Evolutionary conservation across 148 eudicot genomes (phyloP), one percentile per base, ranked within the genome.

Genomic region (Chenopodium quinoa): DNA sequence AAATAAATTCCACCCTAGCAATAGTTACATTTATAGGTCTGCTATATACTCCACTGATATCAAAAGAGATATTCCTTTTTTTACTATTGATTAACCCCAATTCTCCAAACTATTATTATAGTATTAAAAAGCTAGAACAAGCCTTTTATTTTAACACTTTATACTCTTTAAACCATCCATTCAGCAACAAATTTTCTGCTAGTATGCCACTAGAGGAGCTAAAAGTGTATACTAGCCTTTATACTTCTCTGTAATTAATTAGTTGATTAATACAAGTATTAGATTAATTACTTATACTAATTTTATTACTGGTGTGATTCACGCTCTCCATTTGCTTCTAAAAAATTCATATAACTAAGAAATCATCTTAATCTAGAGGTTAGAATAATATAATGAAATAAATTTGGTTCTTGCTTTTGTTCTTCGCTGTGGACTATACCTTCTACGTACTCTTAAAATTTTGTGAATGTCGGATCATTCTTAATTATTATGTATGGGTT

Each of bases 31-130:
- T 25, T 50, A 74, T 74, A 74, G 62, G 63, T 74, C 11, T 52
- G n/a, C 19, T 25, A 74, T 52, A 70, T 22, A 31, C 64, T 79
- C 66, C 75, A 50, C 54, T 52, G 4, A 56, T 56, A 4, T 14
- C 31, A 68, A 79, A 68, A 71, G 50, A 79, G 48, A 79, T 70
- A 54, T 79, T 79, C 82, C 77, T 52, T 74, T 68, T 68, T 69
- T 52, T 32, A 50, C 27, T 34, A 71, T 67, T 12, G 34, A 78
- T 19, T 75, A 47, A 69, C 29, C 32, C 54, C 63, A 46, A 11
- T 2, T 4, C 22, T 10, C 62, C 9, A 8, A 25, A 17, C 34
- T 68, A 79, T 32, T 71, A 79, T 70, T 79, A 32, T 54, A 70
- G 44, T 40, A 40, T 6, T 40, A 48, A 23, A 52, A 71, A 54